These are phyloP conservation scores for Colletotrichum lentis DNA, from an alignment of 2,329 filamentous ascomycete species.

Conservation along the genomic window DNA sequence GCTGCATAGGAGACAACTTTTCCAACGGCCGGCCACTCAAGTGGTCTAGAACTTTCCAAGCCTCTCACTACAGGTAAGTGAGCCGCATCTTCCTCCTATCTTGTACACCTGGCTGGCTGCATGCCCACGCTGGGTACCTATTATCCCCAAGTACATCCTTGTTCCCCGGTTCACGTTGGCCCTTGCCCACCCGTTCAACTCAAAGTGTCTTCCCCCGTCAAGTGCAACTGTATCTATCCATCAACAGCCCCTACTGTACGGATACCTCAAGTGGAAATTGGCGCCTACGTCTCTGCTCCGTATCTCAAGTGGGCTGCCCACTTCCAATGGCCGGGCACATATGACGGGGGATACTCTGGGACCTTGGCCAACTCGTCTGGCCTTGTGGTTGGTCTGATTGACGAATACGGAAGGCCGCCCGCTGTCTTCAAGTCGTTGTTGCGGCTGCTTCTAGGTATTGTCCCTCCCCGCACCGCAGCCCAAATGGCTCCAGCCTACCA, in stretches of 20 bases:
- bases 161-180: too few species aligned
- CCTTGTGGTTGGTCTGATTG: not conserved
- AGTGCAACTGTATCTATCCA: not conserved
- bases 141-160: too few species aligned
- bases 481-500: not conserved
- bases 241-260: too few species aligned
- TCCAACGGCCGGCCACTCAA: not conserved
- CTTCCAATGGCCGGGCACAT: not conserved
- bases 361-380: not conserved
- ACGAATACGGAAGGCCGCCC: not conserved
- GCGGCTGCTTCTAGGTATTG: slow-evolving; percentile 12
- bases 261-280: not conserved
- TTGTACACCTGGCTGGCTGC: too few species aligned
- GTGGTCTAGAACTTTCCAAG: not conserved
- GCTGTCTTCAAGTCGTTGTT: slow-evolving; percentile 15
- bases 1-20: not conserved
- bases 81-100: slow-evolving; percentile 20
- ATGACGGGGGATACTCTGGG: not conserved
- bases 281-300: slow-evolving; percentile 11
- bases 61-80: slow-evolving; percentile 8
- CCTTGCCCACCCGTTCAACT: not conserved
- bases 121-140: not conserved
- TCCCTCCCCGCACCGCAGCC: not conserved
- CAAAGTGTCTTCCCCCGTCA: not conserved
- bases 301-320: not conserved